phyloP scores from a whole-genome alignment of 345 rosid genomes.

The Bruguiera sexangula region DNA sequence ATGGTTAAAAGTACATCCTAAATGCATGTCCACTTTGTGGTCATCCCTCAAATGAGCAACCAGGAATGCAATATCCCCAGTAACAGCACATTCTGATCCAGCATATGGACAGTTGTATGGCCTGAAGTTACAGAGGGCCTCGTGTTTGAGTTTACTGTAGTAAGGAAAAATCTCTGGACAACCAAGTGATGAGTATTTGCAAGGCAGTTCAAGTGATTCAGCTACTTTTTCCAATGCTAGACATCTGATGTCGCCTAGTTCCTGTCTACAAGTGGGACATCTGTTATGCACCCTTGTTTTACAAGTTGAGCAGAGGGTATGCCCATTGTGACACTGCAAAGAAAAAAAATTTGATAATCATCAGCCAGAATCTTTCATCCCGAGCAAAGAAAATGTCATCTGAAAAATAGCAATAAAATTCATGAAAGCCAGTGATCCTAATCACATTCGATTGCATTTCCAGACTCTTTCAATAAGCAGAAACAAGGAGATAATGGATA shows the following conservation, averaged over 20 bases:
- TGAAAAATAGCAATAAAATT: not conserved
- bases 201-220: constrained; percentile 87
- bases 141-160: constrained; percentile 92
- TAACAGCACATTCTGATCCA: constrained; percentile 86
- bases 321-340: constrained; percentile 96
- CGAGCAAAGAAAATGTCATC: not conserved
- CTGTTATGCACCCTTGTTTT: constrained; percentile 86
- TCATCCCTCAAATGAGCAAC: constrained; percentile 92
- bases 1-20: constrained; percentile 95
- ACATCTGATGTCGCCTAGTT: constrained; percentile 95
- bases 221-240: constrained; percentile 93
- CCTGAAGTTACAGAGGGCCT: constrained; percentile 79
- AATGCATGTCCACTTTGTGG: constrained; percentile 97
- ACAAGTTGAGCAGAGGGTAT: constrained; percentile 93
- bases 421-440: not conserved
- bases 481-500: not conserved
- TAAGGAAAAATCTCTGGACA: constrained; percentile 93
- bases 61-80: constrained; percentile 80
- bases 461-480: not conserved
- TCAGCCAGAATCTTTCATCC: not conserved
- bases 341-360: not conserved
- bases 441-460: not conserved
- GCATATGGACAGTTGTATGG: constrained; percentile 93
- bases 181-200: constrained; percentile 75
- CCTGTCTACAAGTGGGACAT: constrained; percentile 96